Evolutionary conservation across 2,329 filamentous ascomycete genomes (phyloP), one percentile per base, ranked within the genome.

Genomic region (Albifimbria verrucaria): DNA sequence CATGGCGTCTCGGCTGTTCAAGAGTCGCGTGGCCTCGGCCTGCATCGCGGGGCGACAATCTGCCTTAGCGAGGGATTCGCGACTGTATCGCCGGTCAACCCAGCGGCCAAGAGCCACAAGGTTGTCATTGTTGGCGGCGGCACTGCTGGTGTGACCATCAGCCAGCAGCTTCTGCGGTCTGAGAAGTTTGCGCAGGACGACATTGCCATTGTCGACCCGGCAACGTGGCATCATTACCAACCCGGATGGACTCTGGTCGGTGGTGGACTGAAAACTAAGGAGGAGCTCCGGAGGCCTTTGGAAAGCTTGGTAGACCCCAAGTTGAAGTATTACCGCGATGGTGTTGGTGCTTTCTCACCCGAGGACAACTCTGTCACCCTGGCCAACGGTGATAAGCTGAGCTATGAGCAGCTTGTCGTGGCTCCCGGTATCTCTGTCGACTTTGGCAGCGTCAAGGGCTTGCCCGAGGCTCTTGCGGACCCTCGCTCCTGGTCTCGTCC

Each of bases 241-340:
- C 83, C 85, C 1, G 85, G 85, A 51, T 88, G 85, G 85, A 88
- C 86, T 2, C 73, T 88, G 1, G 85, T 88, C 2, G 85, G 85
- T 43, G 84, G 81, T 39, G 85, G 85, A 3, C 73, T 88, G 39
- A 87, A 87, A 68, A 77, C 73, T 46, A 85, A 83, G 63, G 72
- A 85, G 57, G 77, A 85, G 22, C 68, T 88, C 52, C 76, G 77
- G 46, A 68, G 71, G 52, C 78, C 78, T 1, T 63, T 87, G 39
- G 60, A 70, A 4, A 69, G 69, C 47, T 64, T 88, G 48, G 67
- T 88, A 7, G 77, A 86, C 59, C 66, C 79, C n/a, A 83, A 83
- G 61, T 67, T 88, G 56, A 80, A 80, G 60, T 77, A 85, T 59
- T 88, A 88, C 72, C 73, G 77, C 53, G 68, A 78, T 1, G 64